A percentile compares a stretch with the other conserved stretches of the same genome.
phyloP scores from a whole-genome alignment of 2,329 filamentous ascomycete genomes.

The Ophiostoma sp. region DNA sequence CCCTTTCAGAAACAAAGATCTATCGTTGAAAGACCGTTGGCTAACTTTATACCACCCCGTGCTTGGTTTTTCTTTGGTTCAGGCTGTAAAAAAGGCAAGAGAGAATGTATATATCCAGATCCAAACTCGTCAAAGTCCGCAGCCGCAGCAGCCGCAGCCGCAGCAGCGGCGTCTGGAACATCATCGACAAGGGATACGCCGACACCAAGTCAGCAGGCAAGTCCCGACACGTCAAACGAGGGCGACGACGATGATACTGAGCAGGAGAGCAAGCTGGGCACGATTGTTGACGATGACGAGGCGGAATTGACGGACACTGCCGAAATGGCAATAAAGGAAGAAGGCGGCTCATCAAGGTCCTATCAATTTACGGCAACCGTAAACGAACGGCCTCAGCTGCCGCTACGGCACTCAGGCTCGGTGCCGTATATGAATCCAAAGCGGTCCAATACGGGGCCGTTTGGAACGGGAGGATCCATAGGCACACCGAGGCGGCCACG shows the following conservation, averaged over 20 bases:
- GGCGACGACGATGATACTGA: conserved; percentile 48
- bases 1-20: neutral
- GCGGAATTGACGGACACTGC: conserved; percentile 27
- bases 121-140: conserved; percentile 44
- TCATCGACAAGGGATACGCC: conserved; percentile 12
- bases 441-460: neutral
- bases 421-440: neutral
- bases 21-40: neutral
- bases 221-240: conserved; percentile 51
- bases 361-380: neutral
- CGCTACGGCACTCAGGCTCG: neutral
- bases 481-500: conserved; percentile 29
- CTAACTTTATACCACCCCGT: neutral
- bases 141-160: conserved; percentile 26
- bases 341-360: conserved; percentile 28
- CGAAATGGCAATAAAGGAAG: conserved; percentile 36
- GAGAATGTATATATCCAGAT: conserved; percentile 87
- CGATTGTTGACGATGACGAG: conserved; percentile 50
- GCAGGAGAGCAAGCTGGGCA: conserved; percentile 41
- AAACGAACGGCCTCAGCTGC: neutral
- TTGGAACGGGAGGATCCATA: neutral
- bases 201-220: conserved; percentile 38
- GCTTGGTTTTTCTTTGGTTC: neutral
- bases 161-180: conserved; percentile 12
- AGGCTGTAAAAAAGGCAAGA: conserved; percentile 87